phyloP scores from a whole-genome alignment of 768 basidiomycete species.

The Floccularia luteovirens region DNA sequence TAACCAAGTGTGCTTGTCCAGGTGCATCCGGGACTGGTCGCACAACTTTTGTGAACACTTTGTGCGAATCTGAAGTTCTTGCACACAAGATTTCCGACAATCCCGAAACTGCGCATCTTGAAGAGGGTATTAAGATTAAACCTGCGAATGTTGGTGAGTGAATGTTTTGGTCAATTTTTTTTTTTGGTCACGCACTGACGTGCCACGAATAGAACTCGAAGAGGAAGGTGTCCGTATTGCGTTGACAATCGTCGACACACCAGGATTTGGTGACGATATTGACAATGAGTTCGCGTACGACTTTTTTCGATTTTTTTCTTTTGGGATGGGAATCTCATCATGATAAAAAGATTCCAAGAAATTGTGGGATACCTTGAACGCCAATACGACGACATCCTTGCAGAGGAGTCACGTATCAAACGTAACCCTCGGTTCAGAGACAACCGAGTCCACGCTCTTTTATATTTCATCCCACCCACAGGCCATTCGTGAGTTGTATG shows the following conservation, averaged over 20 bases:
- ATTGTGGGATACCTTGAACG: constrained; percentile 95
- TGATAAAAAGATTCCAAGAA: constrained; percentile 77
- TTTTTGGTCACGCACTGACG: constrained; percentile 4
- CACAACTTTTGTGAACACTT: constrained; percentile 98
- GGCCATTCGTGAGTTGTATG: constrained; percentile 60
- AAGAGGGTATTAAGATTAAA: constrained; percentile 92
- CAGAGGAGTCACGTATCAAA: constrained; percentile 98
- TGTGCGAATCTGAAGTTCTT: constrained; percentile 93
- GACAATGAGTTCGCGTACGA: constrained; percentile 94
- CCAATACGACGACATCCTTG: constrained; percentile 98
- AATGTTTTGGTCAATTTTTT: background rate
- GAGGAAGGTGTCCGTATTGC: constrained; percentile 98
- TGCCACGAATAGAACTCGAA: constrained; percentile 67
- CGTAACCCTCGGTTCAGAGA: constrained; percentile 99
- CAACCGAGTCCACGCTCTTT: constrained; percentile 91
- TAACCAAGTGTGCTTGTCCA: constrained; percentile 23
- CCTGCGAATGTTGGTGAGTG: constrained; percentile 85
- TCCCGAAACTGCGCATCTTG: constrained; percentile 87
- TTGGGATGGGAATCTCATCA: constrained; percentile 3
- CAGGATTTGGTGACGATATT: constrained; percentile 97
- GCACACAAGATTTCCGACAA: constrained; percentile 79
- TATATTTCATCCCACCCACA: constrained; percentile 99
- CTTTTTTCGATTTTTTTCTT: constrained; percentile 3
- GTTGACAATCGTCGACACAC: constrained; percentile 96
- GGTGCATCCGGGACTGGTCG: constrained; percentile 97